phyloP scores from a whole-genome alignment of 495 filamentous ascomycete genomes.

The Cercophora samala region DNA sequence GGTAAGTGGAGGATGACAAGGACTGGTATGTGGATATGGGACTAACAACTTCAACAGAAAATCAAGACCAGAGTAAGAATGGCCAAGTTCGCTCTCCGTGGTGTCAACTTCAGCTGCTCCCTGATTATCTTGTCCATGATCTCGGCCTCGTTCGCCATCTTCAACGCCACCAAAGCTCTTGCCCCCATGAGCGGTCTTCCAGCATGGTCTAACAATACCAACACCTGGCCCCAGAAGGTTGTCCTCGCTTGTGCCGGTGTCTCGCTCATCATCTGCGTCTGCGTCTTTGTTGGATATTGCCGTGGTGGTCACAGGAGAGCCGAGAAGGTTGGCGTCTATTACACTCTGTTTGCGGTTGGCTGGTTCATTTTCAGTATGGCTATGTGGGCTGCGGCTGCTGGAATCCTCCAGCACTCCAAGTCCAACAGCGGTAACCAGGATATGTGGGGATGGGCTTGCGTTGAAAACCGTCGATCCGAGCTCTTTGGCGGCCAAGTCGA shows the following conservation, averaged over 20 bases:
- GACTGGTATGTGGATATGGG: neutral
- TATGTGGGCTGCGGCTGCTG: slow-evolving; percentile 88
- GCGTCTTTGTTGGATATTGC: slow-evolving; percentile 84
- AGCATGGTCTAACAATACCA: slow-evolving; percentile 75
- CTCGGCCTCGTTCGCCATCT: slow-evolving; percentile 78
- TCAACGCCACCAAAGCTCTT: slow-evolving; percentile 73
- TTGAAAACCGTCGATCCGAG: slow-evolving; percentile 73
- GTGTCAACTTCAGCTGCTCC: slow-evolving; percentile 94
- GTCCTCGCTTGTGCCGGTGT: slow-evolving; percentile 73
- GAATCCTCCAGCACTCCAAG: slow-evolving; percentile 73
- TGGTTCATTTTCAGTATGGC: slow-evolving; percentile 93
- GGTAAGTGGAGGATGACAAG: slow-evolving; percentile 52
- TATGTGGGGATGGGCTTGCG: slow-evolving; percentile 96
- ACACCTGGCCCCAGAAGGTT: slow-evolving; percentile 84
- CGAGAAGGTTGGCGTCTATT: slow-evolving; percentile 90
- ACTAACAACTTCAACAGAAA: slow-evolving; percentile 59
- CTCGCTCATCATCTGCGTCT: slow-evolving; percentile 72
- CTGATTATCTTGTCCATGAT: slow-evolving; percentile 90
- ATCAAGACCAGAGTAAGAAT: slow-evolving; percentile 88
- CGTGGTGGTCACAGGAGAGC: slow-evolving; percentile 84
- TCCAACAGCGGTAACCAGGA: slow-evolving; percentile 72
- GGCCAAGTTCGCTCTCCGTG: slow-evolving; percentile 89
- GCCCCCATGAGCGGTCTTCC: slow-evolving; percentile 74
- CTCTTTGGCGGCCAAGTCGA: slow-evolving; percentile 74
- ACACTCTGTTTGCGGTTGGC: slow-evolving; percentile 82